Base-by-base conservation (phyloP, 1,139 yeast genomes). In the Saccharomyces hybrid region DNA sequence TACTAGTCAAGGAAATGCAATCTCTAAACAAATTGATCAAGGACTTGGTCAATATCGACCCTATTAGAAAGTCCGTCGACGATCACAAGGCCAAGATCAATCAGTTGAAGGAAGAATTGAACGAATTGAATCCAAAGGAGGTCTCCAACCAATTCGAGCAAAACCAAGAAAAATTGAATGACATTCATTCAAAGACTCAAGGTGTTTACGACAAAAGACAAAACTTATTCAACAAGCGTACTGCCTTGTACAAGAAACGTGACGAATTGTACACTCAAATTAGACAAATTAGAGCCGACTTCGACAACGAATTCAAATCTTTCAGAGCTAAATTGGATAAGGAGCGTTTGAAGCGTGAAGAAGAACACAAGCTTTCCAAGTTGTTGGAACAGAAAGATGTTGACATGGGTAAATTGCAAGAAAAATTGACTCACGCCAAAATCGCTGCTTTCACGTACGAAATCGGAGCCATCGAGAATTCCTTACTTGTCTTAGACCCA, bases 381-480 rank as follows among this genome's bases (percentile, higher is more conserved):
- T 71, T 76, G 60, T 73, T 80, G 62, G 82, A 84, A 69, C 85
- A 83, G 71, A 78, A 79, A 67, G 77, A 79, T 56, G 84, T 78
- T 69, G 79, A 79, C 64, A 77, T 82, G 71, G 82, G 82, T 59
- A 77, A 79, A 67, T 84, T 93, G 61, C 89, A 87, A 66, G 76
- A 77, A 60, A 79, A 80, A 65, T 77, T 84, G 71, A 76, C 79
- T 55, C 81, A 79, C 58, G 90, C 90, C 54, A 86, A 91, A 38
- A 76, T 78, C 64, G 96, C 98, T 48, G 98, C 97, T 44, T 91
- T 87, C 75, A 82, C 85, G 58, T 74, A 74, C 50, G 93, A 89
- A 73, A 83, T 88, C 64, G 78, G 77, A 63, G 76, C 85, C 58
- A 88, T 93, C 67, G 89, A 88, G 72, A 76, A 78, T 59, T 77